A percentile compares a stretch with the other conserved stretches of the same genome.
Conservation (phyloP, 1,139 yeast species). For the Saccharomyces pastorianus region DNA sequence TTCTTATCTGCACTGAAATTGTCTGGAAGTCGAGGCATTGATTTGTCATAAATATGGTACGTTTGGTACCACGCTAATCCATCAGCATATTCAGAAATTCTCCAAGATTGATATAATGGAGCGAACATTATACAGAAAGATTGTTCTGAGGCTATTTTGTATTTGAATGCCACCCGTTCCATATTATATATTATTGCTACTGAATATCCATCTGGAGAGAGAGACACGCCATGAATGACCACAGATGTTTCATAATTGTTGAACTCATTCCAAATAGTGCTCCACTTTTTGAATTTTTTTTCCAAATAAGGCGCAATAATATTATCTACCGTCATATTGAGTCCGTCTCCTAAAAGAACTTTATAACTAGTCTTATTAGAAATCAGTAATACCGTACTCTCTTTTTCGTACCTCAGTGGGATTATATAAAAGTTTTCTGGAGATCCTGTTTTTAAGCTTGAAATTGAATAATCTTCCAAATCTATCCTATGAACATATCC, state of each 20-base stretch:
- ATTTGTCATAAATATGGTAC: slow-evolving; percentile 26
- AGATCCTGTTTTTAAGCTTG: slow-evolving; percentile 8
- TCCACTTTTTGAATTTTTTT: slow-evolving; percentile 26
- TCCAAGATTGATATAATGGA: slow-evolving; percentile 26
- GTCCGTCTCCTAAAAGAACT: slow-evolving; percentile 9
- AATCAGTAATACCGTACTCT: slow-evolving; percentile 14
- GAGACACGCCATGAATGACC: slow-evolving; percentile 27
- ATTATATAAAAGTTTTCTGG: slow-evolving; percentile 19
- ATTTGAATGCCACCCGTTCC: slow-evolving; percentile 30
- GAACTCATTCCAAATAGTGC: slow-evolving; percentile 21
- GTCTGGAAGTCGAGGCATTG: slow-evolving; percentile 10
- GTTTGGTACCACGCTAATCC: slow-evolving; percentile 34
- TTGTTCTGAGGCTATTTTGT: slow-evolving; percentile 32
- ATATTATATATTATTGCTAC: slow-evolving; percentile 32
- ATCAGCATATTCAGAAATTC: slow-evolving; percentile 19
- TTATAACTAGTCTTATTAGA: slow-evolving; percentile 19
- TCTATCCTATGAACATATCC: slow-evolving; percentile 15
- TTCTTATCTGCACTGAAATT: background rate
- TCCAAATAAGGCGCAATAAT: slow-evolving; percentile 24
- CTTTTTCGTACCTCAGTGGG: slow-evolving; percentile 12
- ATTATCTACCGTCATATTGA: slow-evolving; percentile 15
- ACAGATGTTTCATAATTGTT: slow-evolving; percentile 24
- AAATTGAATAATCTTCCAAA: slow-evolving; percentile 1
- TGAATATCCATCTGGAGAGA: slow-evolving; percentile 30
- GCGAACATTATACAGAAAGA: slow-evolving; percentile 28